Evolutionary conservation across 176 grass and related monocot species (phyloP).

Genomic region (Themeda triandra): DNA sequence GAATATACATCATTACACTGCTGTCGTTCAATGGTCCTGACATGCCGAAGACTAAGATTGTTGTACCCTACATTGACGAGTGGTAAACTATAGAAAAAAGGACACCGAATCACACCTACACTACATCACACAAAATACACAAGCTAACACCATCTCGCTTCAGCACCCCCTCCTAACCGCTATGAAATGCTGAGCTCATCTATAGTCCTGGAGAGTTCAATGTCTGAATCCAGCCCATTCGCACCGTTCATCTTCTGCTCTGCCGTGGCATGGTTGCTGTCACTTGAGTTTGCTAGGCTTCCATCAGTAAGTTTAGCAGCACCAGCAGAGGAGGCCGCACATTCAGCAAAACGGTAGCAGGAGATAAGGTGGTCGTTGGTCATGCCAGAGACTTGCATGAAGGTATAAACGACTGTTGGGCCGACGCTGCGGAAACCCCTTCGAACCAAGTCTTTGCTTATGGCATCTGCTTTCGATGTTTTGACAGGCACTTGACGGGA

Average conservation of each 20-base stretch:
- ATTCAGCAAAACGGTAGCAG: slow-evolving; percentile 84
- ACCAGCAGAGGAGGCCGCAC: slow-evolving; percentile 11
- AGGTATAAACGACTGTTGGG: slow-evolving; percentile 84
- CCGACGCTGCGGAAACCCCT: slow-evolving; percentile 87
- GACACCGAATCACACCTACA: slow-evolving; percentile 23
- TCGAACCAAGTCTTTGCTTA: slow-evolving; percentile 93
- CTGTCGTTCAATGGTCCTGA: slow-evolving; percentile 25
- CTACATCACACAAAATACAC: slow-evolving; percentile 51
- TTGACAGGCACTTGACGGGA: slow-evolving; percentile 84
- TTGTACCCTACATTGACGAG: slow-evolving; percentile 16
- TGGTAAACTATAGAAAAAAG: slow-evolving; percentile 12
- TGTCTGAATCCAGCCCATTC: slow-evolving; percentile 35
- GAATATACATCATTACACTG: slow-evolving; percentile 64
- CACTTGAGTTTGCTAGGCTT: slow-evolving; percentile 19
- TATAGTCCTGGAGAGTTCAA: slow-evolving; percentile 38
- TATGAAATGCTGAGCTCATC: slow-evolving; percentile 82
- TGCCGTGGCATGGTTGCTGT: not conserved
- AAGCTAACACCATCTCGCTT: slow-evolving; percentile 22
- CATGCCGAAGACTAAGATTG: slow-evolving; percentile 13
- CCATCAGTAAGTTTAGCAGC: slow-evolving; percentile 20
- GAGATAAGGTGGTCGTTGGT: slow-evolving; percentile 87
- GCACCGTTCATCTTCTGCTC: slow-evolving; percentile 44
- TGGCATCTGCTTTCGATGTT: slow-evolving; percentile 78
- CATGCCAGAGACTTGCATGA: slow-evolving; percentile 91
- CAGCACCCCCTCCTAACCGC: slow-evolving; percentile 20